Evolutionary conservation across 1,284 basidiomycete genomes (phyloP).

Genomic region (Heterobasidion irregulare): DNA sequence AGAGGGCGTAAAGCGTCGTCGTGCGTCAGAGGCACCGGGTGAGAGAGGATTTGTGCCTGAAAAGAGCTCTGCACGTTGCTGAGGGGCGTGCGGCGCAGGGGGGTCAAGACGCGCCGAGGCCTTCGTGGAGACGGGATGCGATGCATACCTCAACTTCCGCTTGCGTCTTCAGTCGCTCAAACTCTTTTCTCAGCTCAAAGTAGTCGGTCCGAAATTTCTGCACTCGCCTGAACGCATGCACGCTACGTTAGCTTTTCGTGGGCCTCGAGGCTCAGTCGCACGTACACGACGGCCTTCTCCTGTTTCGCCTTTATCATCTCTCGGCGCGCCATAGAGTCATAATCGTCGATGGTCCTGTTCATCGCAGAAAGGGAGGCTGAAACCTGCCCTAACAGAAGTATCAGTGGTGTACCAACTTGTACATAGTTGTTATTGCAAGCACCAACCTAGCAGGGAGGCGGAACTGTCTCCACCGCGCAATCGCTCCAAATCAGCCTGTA

Average conservation of each 20-base stretch:
- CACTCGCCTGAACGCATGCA: constrained; percentile 48
- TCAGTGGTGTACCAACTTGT: neutral
- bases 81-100: constrained; percentile 13
- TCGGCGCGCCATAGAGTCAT: constrained; percentile 90
- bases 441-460: constrained; percentile 70
- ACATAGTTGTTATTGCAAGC: neutral
- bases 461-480: constrained; percentile 76
- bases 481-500: constrained; percentile 80
- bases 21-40: constrained; percentile 43
- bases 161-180: constrained; percentile 52
- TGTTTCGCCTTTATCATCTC: constrained; percentile 92
- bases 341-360: constrained; percentile 89
- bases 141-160: constrained; percentile 27
- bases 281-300: constrained; percentile 88
- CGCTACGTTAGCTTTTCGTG: neutral
- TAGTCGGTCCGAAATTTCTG: constrained; percentile 79
- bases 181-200: constrained; percentile 59
- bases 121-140: neutral
- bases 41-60: constrained; percentile 30
- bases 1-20: constrained; percentile 44
- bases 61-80: constrained; percentile 54
- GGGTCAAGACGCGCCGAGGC: neutral
- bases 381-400: constrained; percentile 71
- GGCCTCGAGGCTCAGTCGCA: constrained; percentile 5
- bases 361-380: constrained; percentile 89